These are phyloP conservation scores for Coprinellus micaceus DNA, from an alignment of 768 basidiomycete genomes.

Conservation along the genomic window DNA sequence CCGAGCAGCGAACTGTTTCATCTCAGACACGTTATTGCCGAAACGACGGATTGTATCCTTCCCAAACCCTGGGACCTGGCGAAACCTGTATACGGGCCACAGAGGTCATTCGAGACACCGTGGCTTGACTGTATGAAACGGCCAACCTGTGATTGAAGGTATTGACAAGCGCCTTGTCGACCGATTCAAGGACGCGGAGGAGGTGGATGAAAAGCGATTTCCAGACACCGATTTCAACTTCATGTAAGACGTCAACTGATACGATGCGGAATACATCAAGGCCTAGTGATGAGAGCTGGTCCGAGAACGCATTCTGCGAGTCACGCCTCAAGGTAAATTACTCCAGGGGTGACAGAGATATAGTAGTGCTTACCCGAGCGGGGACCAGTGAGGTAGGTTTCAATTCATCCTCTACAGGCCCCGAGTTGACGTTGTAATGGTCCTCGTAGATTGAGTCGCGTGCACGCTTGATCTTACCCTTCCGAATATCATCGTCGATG, in stretches of 20 bases:
- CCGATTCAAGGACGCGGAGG: constrained; percentile 24
- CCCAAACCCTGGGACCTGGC: constrained; percentile 23
- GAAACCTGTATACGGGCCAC: constrained; percentile 22
- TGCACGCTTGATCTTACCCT: not conserved
- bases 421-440: not conserved
- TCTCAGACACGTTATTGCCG: constrained; percentile 24
- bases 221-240: constrained; percentile 37
- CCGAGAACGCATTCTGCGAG: constrained; percentile 31
- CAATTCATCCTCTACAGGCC: not conserved
- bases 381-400: not conserved
- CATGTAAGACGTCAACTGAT: constrained; percentile 32
- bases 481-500: not conserved
- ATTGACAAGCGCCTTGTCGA: constrained; percentile 15
- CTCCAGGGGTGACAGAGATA: constrained; percentile 1
- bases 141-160: too few relatives aligned
- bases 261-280: constrained; percentile 25
- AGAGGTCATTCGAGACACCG: constrained; percentile 14
- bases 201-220: constrained; percentile 33
- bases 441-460: not conserved
- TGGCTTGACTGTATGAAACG: constrained; percentile 19
- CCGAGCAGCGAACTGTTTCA: constrained; percentile 29
- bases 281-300: constrained; percentile 10
- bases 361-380: not conserved
- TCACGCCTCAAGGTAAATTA: not conserved
- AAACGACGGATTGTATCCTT: constrained; percentile 30